phyloP scores from a whole-genome alignment of 306 rosid species.

The Trifolium subterraneum region DNA sequence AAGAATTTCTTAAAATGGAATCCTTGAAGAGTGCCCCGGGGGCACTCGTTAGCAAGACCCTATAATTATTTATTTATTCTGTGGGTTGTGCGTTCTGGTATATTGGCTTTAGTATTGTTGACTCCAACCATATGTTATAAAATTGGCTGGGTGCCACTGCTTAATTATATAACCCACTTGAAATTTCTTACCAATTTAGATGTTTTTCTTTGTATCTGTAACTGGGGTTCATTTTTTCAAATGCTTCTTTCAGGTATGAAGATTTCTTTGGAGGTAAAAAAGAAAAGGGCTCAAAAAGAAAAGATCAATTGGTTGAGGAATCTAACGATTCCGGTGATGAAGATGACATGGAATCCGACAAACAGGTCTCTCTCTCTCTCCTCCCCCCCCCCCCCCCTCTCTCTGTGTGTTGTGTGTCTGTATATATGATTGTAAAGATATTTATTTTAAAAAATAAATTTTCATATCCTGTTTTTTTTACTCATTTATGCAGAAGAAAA shows the following conservation, averaged over 20 bases:
- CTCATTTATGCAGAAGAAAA: slow-evolving; percentile 46
- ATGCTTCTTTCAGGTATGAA: slow-evolving; percentile 63
- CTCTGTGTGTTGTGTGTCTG: neutral
- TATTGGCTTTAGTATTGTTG: slow-evolving; percentile 27
- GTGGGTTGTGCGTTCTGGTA: slow-evolving; percentile 19
- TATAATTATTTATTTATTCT: neutral
- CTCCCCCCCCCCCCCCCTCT: no score
- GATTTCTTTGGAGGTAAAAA: slow-evolving; percentile 70
- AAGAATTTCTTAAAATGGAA: no score
- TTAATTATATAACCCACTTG: slow-evolving; percentile 23
- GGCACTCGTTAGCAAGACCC: no score
- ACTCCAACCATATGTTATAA: slow-evolving; percentile 24
- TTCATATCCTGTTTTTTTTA: slow-evolving; percentile 28
- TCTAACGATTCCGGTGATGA: slow-evolving; percentile 55
- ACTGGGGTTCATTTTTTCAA: slow-evolving; percentile 31
- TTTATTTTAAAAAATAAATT: slow-evolving; percentile 6
- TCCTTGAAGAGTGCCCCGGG: no score
- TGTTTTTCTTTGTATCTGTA: slow-evolving; percentile 25
- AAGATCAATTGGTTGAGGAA: slow-evolving; percentile 42
- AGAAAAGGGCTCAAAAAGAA: slow-evolving; percentile 51
- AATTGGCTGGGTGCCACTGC: slow-evolving; percentile 6
- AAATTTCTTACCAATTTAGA: slow-evolving; percentile 13
- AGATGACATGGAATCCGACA: slow-evolving; percentile 50
- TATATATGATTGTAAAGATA: neutral
- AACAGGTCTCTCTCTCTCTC: slow-evolving; percentile 43